Conservation (phyloP, 2,329 filamentous ascomycete genomes). For the Aspergillus sp. region DNA sequence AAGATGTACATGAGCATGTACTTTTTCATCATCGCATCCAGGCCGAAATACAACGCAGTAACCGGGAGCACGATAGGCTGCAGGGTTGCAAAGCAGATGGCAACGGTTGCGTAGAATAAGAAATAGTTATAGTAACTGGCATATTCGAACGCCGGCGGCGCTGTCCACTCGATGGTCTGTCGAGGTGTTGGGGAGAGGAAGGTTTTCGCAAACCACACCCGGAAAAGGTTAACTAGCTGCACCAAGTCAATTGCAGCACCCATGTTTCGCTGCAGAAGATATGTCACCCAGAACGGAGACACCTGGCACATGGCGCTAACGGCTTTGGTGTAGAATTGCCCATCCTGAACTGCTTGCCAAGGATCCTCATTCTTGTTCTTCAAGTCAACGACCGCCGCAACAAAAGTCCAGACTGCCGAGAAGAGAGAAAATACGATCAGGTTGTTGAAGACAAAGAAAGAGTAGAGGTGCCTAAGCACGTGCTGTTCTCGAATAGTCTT, state of each 20-base stretch:
- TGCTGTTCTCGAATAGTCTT: constrained; percentile 92
- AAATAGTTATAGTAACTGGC: constrained; percentile 98
- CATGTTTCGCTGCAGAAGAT: constrained; percentile 86
- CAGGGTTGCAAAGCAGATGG: constrained; percentile 77
- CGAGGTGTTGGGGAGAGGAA: constrained; percentile 86
- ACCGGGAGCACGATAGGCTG: constrained; percentile 86
- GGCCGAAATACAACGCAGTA: constrained; percentile 81
- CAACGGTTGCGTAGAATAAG: constrained; percentile 88
- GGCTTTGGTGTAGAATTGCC: constrained; percentile 62
- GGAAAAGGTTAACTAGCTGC: constrained; percentile 80
- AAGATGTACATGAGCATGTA: constrained; percentile 94
- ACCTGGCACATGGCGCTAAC: constrained; percentile 77
- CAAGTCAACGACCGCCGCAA: constrained; percentile 63
- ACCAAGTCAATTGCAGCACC: constrained; percentile 92
- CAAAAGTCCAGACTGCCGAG: constrained; percentile 74
- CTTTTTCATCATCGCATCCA: constrained; percentile 91
- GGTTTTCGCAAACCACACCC: constrained; percentile 79
- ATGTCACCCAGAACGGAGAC: constrained; percentile 92
- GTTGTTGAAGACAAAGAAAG: constrained; percentile 98
- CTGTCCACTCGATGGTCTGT: constrained; percentile 87
- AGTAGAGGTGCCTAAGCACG: constrained; percentile 84
- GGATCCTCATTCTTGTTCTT: constrained; percentile 59
- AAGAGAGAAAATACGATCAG: constrained; percentile 92
- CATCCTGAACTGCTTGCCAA: constrained; percentile 67
- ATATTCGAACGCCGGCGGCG: constrained; percentile 90